Conservation (phyloP, 2,329 filamentous ascomycete genomes). For the Blumeriella jaapii region DNA sequence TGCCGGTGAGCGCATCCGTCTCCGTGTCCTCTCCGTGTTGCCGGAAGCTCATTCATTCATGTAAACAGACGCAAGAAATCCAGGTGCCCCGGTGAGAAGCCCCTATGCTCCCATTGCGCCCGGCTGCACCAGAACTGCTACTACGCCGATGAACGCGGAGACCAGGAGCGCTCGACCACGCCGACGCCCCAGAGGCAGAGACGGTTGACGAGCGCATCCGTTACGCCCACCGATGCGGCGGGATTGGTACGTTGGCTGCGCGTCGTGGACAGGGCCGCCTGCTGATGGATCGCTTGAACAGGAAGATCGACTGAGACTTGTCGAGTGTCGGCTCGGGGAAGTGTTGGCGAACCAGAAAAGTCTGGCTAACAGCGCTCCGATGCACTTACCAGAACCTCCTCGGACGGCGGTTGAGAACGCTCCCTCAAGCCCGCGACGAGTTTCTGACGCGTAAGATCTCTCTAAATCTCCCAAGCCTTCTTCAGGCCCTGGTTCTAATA, state of each 20-base stretch:
- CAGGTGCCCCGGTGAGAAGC: slow-evolving; percentile 39
- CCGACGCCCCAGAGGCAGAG: too few species aligned
- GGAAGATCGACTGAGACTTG: slow-evolving; percentile 22
- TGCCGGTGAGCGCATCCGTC: slow-evolving; percentile 24
- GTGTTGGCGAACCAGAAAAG: slow-evolving; percentile 19
- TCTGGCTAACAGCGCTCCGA: slow-evolving; percentile 7
- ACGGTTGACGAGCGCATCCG: too few species aligned
- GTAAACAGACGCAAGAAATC: slow-evolving; percentile 40
- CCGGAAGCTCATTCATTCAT: not conserved
- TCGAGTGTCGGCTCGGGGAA: slow-evolving; percentile 23
- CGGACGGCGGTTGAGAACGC: not conserved
- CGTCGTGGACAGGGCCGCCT: not conserved
- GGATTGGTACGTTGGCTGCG: slow-evolving; percentile 10
- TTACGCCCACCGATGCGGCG: slow-evolving; percentile 1
- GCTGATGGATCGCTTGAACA: slow-evolving; percentile 1
- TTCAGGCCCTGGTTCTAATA: too few species aligned
- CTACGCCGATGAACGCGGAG: slow-evolving; percentile 29
- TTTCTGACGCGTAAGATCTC: slow-evolving; percentile 10
- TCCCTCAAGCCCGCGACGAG: slow-evolving; percentile 3
- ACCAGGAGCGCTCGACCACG: too few species aligned
- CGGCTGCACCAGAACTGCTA: slow-evolving; percentile 36
- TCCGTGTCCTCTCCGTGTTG: not conserved
- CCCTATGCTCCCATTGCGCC: slow-evolving; percentile 37
- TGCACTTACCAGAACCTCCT: slow-evolving; percentile 10
- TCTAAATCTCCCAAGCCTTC: not conserved